Evolutionary conservation across 2,329 filamentous ascomycete species (phyloP), one percentile per base, ranked within the genome.

Genomic region (Claviceps capensis): DNA sequence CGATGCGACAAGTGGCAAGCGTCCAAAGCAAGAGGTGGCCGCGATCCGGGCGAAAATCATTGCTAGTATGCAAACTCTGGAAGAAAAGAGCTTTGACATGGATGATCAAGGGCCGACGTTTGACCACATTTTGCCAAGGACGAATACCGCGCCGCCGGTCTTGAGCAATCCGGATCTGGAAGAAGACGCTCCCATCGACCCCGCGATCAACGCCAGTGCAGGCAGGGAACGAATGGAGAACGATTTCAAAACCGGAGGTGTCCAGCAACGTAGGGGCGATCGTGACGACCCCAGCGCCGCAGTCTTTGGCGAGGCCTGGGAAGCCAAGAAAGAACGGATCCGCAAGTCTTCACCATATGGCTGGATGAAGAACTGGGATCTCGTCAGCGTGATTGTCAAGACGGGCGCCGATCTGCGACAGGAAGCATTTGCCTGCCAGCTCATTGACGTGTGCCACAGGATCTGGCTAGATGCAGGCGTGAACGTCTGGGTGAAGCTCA

Each of bases 341-440:
- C 78, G 87, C 55, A 85, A 86, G 60, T 86, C 86, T 1, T 91
- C 86, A 0, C 87, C 87, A 0, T 93, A 90, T 62, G 87, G 87
- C 9, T 88, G 85, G 81, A 88, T 89, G 82, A 87, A 87, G 69
- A 91, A 89, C 62, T 93, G 87, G 87, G 87, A 93, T 61, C 75
- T 93, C 23, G 75, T 93, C 56, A 90, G 85, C 62, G 86, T 93
- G 54, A 93, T 93, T 62, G 84, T 93, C 60, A 93, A 93, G 71
- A 93, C 87, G 11, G 86, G 87, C 2, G 85, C 85, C 2, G 86
- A 93, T 67, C 71, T 93, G 55, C 77, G 87, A 49, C 87, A 93
- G 69, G 87, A 93, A 67, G 86, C 87, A 0, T 93, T 93, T 66
- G 87, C 87, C 6, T 91, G 86, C 64, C 87, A 93, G 68, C 76